Conservation (phyloP, 2,329 filamentous ascomycete species). For the Paradendryphiella salina region DNA sequence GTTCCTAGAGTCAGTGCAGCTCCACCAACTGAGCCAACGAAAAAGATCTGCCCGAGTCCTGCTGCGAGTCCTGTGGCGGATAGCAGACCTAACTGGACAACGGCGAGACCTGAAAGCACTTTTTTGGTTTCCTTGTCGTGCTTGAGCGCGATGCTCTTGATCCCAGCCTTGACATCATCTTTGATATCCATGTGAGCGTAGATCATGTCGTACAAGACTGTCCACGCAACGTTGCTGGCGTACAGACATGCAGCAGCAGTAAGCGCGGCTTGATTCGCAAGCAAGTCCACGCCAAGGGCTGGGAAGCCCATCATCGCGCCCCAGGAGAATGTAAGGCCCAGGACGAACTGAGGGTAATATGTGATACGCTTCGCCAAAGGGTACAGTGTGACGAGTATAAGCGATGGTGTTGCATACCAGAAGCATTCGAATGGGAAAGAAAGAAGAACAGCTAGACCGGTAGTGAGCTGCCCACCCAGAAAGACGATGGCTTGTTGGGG, state of each 20-base stretch:
- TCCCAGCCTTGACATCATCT: conserved; percentile 82
- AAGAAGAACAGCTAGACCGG: conserved; percentile 72
- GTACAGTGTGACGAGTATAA: conserved; percentile 74
- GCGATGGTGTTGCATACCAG: conserved; percentile 74
- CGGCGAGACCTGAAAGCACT: conserved; percentile 71
- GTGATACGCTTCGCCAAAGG: conserved; percentile 84
- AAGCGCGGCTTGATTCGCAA: conserved; percentile 65
- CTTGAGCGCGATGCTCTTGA: conserved; percentile 83
- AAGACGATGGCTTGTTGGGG: conserved; percentile 73
- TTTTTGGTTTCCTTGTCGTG: conserved; percentile 77
- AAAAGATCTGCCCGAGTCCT: conserved; percentile 63
- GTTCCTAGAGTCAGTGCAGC: conserved; percentile 58
- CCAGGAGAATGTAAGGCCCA: conserved; percentile 87
- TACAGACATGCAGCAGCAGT: conserved; percentile 72
- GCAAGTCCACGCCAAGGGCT: conserved; percentile 75
- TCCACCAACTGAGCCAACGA: conserved; percentile 61
- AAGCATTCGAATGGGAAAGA: conserved; percentile 76
- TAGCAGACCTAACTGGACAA: conserved; percentile 69
- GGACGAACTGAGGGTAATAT: conserved; percentile 81
- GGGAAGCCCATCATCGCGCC: conserved; percentile 87
- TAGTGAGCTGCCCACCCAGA: conserved; percentile 72
- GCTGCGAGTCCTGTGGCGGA: conserved; percentile 68
- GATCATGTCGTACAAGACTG: conserved; percentile 87
- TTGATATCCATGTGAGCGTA: conserved; percentile 91
- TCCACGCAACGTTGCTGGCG: conserved; percentile 80